Evolutionary conservation across 805 yeast species (phyloP).

Genomic region (Lachancea sp.): DNA sequence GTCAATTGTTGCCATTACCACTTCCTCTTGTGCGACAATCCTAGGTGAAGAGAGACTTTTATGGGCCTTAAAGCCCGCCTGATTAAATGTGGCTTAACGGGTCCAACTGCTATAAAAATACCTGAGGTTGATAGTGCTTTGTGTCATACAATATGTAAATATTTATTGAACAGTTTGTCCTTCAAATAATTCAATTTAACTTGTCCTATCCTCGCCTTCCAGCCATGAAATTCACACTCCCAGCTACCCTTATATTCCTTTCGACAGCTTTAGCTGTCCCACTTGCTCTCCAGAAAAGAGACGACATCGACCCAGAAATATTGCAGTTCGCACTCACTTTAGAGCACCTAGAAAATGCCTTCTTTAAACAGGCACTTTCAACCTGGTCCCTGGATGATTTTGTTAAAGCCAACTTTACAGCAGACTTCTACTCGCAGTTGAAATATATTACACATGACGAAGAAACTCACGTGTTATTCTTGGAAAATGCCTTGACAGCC

Average conservation of each 20-base stretch:
- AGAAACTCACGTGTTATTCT: slow-evolving; percentile 4
- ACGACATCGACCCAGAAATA: slow-evolving; percentile 3
- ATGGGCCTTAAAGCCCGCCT: too few relatives aligned
- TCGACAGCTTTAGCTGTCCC: slow-evolving; percentile 3
- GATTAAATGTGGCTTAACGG: too few relatives aligned
- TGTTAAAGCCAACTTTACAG: slow-evolving; percentile 5
- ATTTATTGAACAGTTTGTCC: too few relatives aligned
- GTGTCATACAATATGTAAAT: too few relatives aligned
- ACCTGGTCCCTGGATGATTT: slow-evolving; percentile 8
- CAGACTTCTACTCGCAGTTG: slow-evolving; percentile 7
- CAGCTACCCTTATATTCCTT: not conserved
- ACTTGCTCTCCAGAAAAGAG: slow-evolving; percentile 1
- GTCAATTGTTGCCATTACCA: too few relatives aligned
- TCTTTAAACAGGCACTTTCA: slow-evolving; percentile 8
- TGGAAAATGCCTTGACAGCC: slow-evolving; percentile 3
- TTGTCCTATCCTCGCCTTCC: not conserved
- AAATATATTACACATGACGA: slow-evolving; percentile 10
- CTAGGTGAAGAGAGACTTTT: too few relatives aligned
- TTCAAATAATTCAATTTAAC: too few relatives aligned
- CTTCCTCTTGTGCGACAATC: too few relatives aligned
- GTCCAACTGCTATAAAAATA: too few relatives aligned
- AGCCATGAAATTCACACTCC: not conserved
- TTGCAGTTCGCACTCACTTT: slow-evolving; percentile 8
- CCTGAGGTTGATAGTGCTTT: too few relatives aligned
- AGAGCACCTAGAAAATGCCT: slow-evolving; percentile 8